Conservation (phyloP, 371 early-diverging fungal genomes). For the Syncephalastrum monosporum region DNA sequence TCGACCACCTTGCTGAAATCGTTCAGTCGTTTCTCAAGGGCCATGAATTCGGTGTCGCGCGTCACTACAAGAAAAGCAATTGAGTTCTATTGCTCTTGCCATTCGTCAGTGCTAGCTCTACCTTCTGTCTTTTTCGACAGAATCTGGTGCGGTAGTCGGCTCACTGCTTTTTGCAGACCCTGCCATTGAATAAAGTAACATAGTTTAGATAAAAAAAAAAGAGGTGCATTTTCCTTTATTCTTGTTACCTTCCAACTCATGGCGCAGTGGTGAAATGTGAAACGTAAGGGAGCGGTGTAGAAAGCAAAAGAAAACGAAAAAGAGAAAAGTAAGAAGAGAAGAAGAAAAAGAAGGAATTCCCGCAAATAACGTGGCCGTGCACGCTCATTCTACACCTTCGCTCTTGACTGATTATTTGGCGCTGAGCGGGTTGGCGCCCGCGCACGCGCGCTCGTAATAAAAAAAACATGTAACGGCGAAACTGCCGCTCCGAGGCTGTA, state of each 20-base stretch:
- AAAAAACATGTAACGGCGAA: too few species aligned
- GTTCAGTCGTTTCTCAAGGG: conserved; percentile 62
- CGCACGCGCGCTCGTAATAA: too few species aligned
- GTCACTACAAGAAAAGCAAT: conserved; percentile 44
- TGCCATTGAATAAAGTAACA: conserved; percentile 1
- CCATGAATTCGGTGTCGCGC: conserved; percentile 66
- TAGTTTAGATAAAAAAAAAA: neutral
- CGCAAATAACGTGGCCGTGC: too few species aligned
- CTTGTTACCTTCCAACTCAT: conserved; percentile 34
- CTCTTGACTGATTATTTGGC: too few species aligned
- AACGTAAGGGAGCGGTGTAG: neutral
- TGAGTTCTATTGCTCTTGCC: neutral
- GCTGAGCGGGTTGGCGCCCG: too few species aligned
- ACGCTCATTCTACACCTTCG: too few species aligned
- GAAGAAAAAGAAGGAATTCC: neutral
- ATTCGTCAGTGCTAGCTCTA: conserved; percentile 8
- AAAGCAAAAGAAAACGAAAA: neutral
- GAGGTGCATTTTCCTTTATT: neutral
- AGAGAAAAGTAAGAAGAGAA: conserved; percentile 11
- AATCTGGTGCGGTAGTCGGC: conserved; percentile 35
- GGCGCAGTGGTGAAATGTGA: conserved; percentile 1
- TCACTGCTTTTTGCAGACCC: conserved; percentile 27
- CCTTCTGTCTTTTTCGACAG: conserved; percentile 48
- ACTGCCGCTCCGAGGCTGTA: too few species aligned
- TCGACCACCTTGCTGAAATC: conserved; percentile 55